A percentile compares a stretch with the other conserved stretches of the same genome.
These are phyloP conservation scores for Geotrichum europaeum DNA, from an alignment of 1,139 yeast genomes.

Conservation along the genomic window DNA sequence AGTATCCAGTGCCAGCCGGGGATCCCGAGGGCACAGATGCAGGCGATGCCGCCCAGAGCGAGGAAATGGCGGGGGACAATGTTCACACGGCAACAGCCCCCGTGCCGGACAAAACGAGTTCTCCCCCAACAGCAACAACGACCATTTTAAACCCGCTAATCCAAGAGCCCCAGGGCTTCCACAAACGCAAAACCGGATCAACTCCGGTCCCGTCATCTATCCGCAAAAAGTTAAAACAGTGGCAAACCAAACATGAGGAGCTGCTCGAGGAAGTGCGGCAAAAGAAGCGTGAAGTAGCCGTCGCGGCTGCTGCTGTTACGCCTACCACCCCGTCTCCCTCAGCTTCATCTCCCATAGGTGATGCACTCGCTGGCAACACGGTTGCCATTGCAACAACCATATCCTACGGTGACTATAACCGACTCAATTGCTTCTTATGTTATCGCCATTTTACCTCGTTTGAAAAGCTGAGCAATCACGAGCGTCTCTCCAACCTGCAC, in stretches of 20 bases:
- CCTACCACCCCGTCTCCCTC: background rate
- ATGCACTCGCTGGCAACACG: background rate
- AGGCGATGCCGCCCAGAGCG: background rate
- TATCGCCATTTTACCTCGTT: slow-evolving; percentile 11
- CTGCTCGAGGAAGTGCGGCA: slow-evolving; percentile 1
- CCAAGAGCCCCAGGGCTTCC: background rate
- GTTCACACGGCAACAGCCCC: background rate
- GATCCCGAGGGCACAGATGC: background rate
- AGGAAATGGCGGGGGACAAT: background rate
- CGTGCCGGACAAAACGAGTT: background rate
- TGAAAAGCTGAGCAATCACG: slow-evolving; percentile 12
- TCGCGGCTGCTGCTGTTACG: background rate
- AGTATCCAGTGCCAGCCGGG: slow-evolving; percentile 10
- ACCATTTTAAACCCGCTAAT: background rate
- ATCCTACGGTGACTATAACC: slow-evolving; percentile 11
- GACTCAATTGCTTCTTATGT: slow-evolving; percentile 13
- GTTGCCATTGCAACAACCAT: background rate
- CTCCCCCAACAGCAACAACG: background rate
- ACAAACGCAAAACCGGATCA: background rate
- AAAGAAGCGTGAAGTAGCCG: background rate
- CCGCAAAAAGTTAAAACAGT: slow-evolving; percentile 3
- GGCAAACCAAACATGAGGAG: slow-evolving; percentile 7
- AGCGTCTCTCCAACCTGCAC: slow-evolving; percentile 10
- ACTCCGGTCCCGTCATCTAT: background rate
- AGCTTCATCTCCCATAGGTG: background rate